Evolutionary conservation across 768 basidiomycete genomes (phyloP), one percentile per base, ranked within the genome.

Genomic region (Mycena metata): DNA sequence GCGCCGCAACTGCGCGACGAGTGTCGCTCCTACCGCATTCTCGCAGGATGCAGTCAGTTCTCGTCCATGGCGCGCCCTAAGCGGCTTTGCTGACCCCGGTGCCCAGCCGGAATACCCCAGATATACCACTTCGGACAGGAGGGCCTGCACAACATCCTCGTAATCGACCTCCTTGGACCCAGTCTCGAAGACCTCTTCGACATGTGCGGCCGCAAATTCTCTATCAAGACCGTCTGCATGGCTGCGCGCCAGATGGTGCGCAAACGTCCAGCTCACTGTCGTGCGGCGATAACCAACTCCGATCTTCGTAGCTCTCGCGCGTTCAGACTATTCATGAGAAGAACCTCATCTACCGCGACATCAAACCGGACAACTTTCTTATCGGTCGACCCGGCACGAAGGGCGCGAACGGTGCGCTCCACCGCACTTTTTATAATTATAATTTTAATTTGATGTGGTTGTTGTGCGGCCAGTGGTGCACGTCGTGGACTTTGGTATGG

Each of bases 121-220:
- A 98, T 99, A 80, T 98, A 99, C 84, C 97, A 99, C 82, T 99
- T 99, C 79, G 98, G 98, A 54, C 96, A 98, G 82, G 98, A 99
- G 81, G 98, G 94, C 16, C 87, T 99, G 33, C 96, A 99, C 84
- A 99, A 99, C 76, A 96, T 99, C 71, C 89, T 99, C 69, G 96
- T 99, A 72, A 99, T 99, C 76, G 98, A 99, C 83, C 88, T 99
- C 41, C 88, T 99, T 39, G 98, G 98, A 4, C 97, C 97, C 13
- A 96, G 94, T 78, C 80, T 99, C 70, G 98, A 99, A 81, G 98
- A 99, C 79, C 85, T 99, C 61, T 99, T 99, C 78, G 98, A 99
- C 82, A 96, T 99, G 94, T 99, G 98, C 76, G 95, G 95, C 5
- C 90, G 98, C 73, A 98, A 98, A 81, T 99, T 99, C 82, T 91